These are phyloP conservation scores for Epichloe coenophiala DNA, from an alignment of 2,329 filamentous ascomycete species.

Conservation along the genomic window DNA sequence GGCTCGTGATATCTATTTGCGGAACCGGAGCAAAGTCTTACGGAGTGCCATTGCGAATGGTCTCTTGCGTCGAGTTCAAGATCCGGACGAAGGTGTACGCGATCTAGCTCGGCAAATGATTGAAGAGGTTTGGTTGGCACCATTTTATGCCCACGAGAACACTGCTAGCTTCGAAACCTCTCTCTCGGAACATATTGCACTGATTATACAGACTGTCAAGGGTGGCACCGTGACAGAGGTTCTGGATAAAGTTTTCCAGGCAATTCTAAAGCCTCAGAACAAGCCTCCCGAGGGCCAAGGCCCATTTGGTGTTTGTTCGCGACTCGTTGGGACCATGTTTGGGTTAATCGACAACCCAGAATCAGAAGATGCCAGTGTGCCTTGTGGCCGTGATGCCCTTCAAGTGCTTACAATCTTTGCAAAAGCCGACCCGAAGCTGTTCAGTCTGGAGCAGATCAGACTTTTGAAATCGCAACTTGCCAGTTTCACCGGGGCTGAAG, in stretches of 20 bases:
- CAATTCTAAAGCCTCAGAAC: conserved; percentile 53
- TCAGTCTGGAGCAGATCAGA: conserved; percentile 77
- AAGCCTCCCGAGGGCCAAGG: conserved; percentile 46
- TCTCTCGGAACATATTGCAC: conserved; percentile 65
- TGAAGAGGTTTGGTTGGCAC: conserved; percentile 87
- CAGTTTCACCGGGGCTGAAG: conserved; percentile 61
- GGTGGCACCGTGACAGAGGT: conserved; percentile 49
- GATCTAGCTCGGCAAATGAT: conserved; percentile 81
- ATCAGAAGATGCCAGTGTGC: conserved; percentile 44
- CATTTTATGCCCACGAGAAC: conserved; percentile 58
- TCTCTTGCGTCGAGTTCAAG: conserved; percentile 67
- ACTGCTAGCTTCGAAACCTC: conserved; percentile 61
- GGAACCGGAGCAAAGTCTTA: conserved; percentile 54
- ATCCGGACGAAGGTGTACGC: conserved; percentile 70
- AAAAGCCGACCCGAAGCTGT: conserved; percentile 73
- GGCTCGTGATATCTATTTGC: conserved; percentile 82
- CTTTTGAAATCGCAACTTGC: conserved; percentile 78
- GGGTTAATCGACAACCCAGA: conserved; percentile 71
- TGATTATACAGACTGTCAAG: conserved; percentile 77
- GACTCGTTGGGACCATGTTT: conserved; percentile 75
- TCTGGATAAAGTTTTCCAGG: conserved; percentile 56
- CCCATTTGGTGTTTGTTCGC: conserved; percentile 71
- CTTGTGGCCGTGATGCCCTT: conserved; percentile 51
- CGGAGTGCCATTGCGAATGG: conserved; percentile 69
- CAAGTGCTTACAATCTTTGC: conserved; percentile 85